Percentiles rank a stretch among this genome's conserved stretches.
These are phyloP conservation scores for Aspergillus pseudoglaucus DNA, from an alignment of 2,329 filamentous ascomycete species.

Conservation along the genomic window DNA sequence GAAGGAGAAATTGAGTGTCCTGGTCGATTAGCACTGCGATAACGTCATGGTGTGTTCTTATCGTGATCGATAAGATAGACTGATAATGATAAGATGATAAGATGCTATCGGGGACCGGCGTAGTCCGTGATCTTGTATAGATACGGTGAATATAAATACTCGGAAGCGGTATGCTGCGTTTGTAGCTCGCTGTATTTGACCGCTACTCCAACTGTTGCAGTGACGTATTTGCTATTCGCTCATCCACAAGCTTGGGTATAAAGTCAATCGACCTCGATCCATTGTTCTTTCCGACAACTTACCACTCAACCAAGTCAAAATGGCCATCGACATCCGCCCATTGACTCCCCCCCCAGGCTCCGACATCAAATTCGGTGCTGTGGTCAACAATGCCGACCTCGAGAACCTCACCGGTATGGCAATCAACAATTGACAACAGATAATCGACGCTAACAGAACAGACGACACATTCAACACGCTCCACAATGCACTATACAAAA, in stretches of 20 bases:
- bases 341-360: constrained; percentile 23
- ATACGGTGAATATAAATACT: no score
- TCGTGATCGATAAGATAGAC: no score
- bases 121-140: neutral
- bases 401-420: constrained; percentile 56
- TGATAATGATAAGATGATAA: neutral
- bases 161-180: no score
- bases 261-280: no score
- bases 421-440: neutral
- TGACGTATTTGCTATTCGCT: no score
- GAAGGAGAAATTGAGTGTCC: constrained; percentile 23
- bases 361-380: constrained; percentile 54
- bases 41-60: neutral
- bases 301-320: neutral
- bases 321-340: constrained; percentile 2
- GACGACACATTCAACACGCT: constrained; percentile 61
- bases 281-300: neutral
- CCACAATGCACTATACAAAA: constrained; percentile 58
- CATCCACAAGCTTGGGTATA: no score
- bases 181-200: no score
- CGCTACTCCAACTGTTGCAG: no score
- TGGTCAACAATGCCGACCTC: constrained; percentile 53
- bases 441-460: constrained; percentile 22
- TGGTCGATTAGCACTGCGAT: constrained; percentile 20
- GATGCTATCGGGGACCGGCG: neutral